Percentiles rank a stretch among this genome's conserved stretches.
phyloP scores from a whole-genome alignment of 2,329 filamentous ascomycete species.

The Trichoderma aggressivum region DNA sequence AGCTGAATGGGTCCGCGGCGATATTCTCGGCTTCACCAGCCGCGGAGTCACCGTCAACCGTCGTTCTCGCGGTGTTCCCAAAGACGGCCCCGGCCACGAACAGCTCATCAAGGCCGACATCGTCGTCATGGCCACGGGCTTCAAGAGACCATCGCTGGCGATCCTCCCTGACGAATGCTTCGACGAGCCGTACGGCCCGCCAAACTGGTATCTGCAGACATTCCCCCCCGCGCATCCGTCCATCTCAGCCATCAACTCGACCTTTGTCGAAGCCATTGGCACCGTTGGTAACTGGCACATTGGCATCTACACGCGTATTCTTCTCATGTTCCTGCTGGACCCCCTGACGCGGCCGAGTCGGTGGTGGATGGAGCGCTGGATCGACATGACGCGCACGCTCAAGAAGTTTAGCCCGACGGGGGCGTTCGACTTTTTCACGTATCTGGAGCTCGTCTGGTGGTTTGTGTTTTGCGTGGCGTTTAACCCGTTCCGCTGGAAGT shows the following conservation, averaged over 20 bases:
- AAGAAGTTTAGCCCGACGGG: constrained; percentile 68
- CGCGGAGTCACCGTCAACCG: constrained; percentile 69
- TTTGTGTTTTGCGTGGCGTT: constrained; percentile 73
- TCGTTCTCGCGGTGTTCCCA: constrained; percentile 67
- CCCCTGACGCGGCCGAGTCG: constrained; percentile 68
- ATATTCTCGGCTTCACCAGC: constrained; percentile 63
- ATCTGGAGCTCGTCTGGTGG: constrained; percentile 81
- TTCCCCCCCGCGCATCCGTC: constrained; percentile 73
- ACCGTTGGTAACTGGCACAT: constrained; percentile 87
- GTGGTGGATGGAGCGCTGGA: constrained; percentile 80
- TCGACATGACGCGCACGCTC: constrained; percentile 73
- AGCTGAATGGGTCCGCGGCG: constrained; percentile 77
- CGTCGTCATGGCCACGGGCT: constrained; percentile 81
- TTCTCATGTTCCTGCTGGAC: constrained; percentile 83
- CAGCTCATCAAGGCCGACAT: constrained; percentile 69
- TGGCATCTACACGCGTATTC: constrained; percentile 80
- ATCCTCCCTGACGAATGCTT: constrained; percentile 76
- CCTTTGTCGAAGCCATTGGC: constrained; percentile 76
- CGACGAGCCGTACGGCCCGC: constrained; percentile 67
- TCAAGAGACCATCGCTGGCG: constrained; percentile 65
- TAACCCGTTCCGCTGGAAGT: constrained; percentile 89
- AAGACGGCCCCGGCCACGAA: constrained; percentile 68
- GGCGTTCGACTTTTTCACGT: constrained; percentile 88
- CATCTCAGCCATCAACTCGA: constrained; percentile 78
- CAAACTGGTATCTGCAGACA: constrained; percentile 85